Evolutionary conservation across 768 basidiomycete species (phyloP), one percentile per base, ranked within the genome.

Genomic region (Tubosaeta sp.): DNA sequence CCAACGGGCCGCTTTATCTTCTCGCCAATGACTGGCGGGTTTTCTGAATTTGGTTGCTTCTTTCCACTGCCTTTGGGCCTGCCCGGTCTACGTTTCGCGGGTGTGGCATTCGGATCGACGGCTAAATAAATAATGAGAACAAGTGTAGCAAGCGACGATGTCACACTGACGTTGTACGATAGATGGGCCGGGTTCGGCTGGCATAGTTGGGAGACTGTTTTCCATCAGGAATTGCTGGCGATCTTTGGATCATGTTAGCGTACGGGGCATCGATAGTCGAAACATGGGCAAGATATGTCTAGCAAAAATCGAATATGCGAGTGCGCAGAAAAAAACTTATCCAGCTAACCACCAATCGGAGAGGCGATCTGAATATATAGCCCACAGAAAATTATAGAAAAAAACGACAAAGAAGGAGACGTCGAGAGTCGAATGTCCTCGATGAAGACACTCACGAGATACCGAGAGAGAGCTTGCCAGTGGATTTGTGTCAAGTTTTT

Each of bases 41-140:
- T 67, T 43, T 70, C 75, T 3, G 73, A 61, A 2, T 39, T 39
- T 10, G 75, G 56, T 22, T 73, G 72, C 64, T 90, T 91, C 72
- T 86, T 88, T 12, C 84, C 86, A 61, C 85, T 88, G 33, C 88
- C 88, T 64, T 88, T 88, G 6, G 88, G 88, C 31, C 88, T 75
- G 3, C 88, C 88, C 11, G 87, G 86, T 16, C 80, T 79, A 39
- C 88, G 83, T 66, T 89, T 89, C 19, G 69, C 68, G 1, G 78
- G 74, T 10, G 68, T 52, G 17, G 54, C 54, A 16, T 47, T 65
- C 19, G 64, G 66, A 53, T 70, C 68, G n/a, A 55, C 57, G 27
- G 65, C 61, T 61, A 42, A 25, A 38, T 34, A 19, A 6, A 19
- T n/a, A 26, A 39, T 58, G 53, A 65, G 55, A 43, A 22, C 10